These are phyloP conservation scores for Paramecium pentaurelia DNA, from an alignment of 73 alveolate genomes.

Conservation along the genomic window DNA sequence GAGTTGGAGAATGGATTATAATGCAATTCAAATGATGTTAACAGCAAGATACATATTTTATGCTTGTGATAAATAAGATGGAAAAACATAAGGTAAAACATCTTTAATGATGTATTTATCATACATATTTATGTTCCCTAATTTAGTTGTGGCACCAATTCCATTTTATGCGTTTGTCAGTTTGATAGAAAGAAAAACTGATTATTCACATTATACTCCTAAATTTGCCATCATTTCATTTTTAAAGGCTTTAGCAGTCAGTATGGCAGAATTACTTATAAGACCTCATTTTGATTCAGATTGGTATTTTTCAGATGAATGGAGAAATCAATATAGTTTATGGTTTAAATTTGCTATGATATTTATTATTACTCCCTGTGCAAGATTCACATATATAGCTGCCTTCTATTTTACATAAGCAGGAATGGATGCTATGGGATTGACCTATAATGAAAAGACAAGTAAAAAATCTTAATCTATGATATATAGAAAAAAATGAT, in stretches of 20 bases:
- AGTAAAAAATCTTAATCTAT: neutral
- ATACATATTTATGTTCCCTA: conserved; percentile 30
- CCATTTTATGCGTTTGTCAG: neutral
- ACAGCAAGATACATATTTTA: conserved; percentile 25
- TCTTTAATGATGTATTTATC: neutral
- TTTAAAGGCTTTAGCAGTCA: neutral
- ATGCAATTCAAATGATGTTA: conserved; percentile 22
- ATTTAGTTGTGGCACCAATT: conserved; percentile 24
- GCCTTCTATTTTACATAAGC: conserved; percentile 1
- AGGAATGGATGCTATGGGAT: conserved; percentile 33
- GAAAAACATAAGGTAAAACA: neutral
- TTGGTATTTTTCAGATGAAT: neutral
- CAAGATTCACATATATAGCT: neutral
- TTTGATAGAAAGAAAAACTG: neutral
- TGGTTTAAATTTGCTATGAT: neutral
- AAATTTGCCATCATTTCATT: neutral
- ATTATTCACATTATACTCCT: neutral
- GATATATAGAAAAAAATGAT: neutral
- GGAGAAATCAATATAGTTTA: conserved; percentile 5
- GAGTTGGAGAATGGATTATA: conserved; percentile 11
- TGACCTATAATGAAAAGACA: conserved; percentile 1
- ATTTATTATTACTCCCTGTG: neutral
- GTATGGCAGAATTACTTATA: neutral
- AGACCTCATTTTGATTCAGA: conserved; percentile 27
- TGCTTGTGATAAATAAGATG: neutral